Percentiles rank a stretch among this genome's conserved stretches.
These are phyloP conservation scores for Stagonosporopsis chrysanthemi DNA, from an alignment of 2,329 filamentous ascomycete species.

Conservation along the genomic window DNA sequence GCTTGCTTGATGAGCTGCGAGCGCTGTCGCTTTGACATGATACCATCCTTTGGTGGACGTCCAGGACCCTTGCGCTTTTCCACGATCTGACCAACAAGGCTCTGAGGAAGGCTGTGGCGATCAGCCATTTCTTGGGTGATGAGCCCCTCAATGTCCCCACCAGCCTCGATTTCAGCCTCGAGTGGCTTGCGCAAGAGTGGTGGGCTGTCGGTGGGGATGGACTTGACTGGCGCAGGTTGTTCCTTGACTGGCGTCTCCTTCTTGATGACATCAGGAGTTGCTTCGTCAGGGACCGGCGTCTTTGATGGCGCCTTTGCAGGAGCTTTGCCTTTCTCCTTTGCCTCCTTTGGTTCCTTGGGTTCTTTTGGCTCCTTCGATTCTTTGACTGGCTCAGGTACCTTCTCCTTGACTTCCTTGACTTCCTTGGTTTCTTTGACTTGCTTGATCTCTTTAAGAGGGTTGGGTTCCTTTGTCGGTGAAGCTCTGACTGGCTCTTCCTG, in stretches of 20 bases:
- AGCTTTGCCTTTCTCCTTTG: constrained; percentile 36
- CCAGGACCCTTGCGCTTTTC: constrained; percentile 76
- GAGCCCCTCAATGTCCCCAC: constrained; percentile 42
- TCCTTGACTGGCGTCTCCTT: constrained; percentile 41
- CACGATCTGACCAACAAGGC: constrained; percentile 55
- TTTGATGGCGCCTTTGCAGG: constrained; percentile 33
- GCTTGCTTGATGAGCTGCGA: constrained; percentile 68
- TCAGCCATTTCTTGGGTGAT: constrained; percentile 50
- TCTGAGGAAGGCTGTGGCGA: constrained; percentile 50
- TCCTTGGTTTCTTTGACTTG: constrained; percentile 21
- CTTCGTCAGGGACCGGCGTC: constrained; percentile 38
- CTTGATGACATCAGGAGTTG: constrained; percentile 33
- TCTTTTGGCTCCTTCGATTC: constrained; percentile 26
- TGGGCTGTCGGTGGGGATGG: constrained; percentile 39
- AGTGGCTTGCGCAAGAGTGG: constrained; percentile 37
- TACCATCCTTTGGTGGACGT: constrained; percentile 81
- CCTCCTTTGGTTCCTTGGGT: constrained; percentile 28
- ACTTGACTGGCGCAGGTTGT: constrained; percentile 32
- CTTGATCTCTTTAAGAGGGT: constrained; percentile 17
- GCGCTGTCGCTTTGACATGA: constrained; percentile 81
- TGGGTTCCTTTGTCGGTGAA: constrained; percentile 24
- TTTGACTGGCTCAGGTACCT: constrained; percentile 25
- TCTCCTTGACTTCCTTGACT: constrained; percentile 18
- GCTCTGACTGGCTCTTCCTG: constrained; percentile 12
- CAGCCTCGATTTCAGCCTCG: constrained; percentile 42